Conservation (phyloP, 108 stramenopile species). For the Cyclotella sp. region DNA sequence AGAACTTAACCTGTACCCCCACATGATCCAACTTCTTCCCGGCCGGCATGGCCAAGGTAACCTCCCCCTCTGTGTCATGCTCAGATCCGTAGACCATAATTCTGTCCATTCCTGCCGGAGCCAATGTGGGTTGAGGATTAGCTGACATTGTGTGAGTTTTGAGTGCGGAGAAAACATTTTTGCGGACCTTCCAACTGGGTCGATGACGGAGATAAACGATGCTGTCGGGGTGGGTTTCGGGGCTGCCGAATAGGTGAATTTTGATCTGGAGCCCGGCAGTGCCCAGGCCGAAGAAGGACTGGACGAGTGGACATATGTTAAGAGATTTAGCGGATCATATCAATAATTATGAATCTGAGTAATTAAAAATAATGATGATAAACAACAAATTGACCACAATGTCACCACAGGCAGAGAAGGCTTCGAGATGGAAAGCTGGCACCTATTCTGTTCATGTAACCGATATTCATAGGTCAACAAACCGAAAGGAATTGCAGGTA, state of each 20-base stretch:
- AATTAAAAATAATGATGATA: too few species aligned
- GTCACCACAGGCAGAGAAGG: too few species aligned
- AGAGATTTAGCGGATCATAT: not conserved
- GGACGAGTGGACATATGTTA: not conserved
- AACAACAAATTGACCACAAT: too few species aligned
- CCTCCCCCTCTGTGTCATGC: constrained; percentile 86
- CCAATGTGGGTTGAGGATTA: not conserved
- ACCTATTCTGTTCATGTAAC: too few species aligned
- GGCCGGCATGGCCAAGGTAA: constrained; percentile 84
- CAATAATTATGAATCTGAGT: too few species aligned
- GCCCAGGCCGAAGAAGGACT: constrained; percentile 63
- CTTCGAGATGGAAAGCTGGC: too few species aligned
- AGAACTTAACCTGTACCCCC: constrained; percentile 96
- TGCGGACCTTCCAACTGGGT: constrained; percentile 83
- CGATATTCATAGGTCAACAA: too few species aligned
- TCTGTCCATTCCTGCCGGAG: constrained; percentile 21
- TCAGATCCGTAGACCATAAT: constrained; percentile 59
- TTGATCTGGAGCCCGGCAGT: constrained; percentile 76
- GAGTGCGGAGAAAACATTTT: constrained; percentile 85
- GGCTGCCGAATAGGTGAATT: constrained; percentile 51
- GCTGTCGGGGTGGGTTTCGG: constrained; percentile 29
- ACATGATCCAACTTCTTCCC: constrained; percentile 97
- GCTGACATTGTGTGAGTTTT: constrained; percentile 36
- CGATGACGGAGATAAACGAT: constrained; percentile 75
- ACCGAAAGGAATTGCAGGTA: too few species aligned